These are phyloP conservation scores for Tuber aestivum DNA, from an alignment of 495 filamentous ascomycete species.

Conservation along the genomic window DNA sequence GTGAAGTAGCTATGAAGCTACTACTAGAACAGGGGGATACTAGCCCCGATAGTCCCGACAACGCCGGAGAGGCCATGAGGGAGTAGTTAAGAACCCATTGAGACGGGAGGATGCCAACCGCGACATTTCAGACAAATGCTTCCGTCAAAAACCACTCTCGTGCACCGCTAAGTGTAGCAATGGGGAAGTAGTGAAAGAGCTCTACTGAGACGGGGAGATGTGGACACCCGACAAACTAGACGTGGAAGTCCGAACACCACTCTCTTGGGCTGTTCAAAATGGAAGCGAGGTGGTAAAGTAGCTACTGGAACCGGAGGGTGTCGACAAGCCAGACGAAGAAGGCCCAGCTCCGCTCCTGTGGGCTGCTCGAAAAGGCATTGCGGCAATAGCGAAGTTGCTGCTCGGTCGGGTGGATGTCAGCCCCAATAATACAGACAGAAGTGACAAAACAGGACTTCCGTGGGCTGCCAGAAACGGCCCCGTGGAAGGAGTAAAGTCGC, in stretches of 20 bases:
- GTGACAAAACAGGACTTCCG: neutral
- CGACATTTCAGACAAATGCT: too few species aligned
- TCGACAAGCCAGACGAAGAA: neutral
- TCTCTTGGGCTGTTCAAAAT: neutral
- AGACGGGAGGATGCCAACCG: too few species aligned
- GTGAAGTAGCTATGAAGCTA: neutral
- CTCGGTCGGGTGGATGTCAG: neutral
- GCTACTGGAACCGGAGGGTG: too few species aligned
- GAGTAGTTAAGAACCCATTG: too few species aligned
- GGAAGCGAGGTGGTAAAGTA: too few species aligned
- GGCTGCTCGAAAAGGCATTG: neutral
- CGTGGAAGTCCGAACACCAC: neutral
- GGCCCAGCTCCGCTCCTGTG: neutral
- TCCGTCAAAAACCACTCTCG: too few species aligned
- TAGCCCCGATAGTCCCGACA: too few species aligned
- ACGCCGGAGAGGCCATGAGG: too few species aligned
- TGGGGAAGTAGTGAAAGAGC: too few species aligned
- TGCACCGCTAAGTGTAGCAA: too few species aligned
- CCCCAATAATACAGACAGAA: neutral
- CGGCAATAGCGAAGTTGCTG: neutral
- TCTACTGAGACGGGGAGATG: too few species aligned
- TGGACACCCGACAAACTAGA: neutral
- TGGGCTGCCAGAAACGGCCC: neutral
- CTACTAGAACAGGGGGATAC: neutral
- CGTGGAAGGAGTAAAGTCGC: neutral